These are phyloP conservation scores for Rosa persica DNA, from an alignment of 306 rosid genomes.

Conservation along the genomic window DNA sequence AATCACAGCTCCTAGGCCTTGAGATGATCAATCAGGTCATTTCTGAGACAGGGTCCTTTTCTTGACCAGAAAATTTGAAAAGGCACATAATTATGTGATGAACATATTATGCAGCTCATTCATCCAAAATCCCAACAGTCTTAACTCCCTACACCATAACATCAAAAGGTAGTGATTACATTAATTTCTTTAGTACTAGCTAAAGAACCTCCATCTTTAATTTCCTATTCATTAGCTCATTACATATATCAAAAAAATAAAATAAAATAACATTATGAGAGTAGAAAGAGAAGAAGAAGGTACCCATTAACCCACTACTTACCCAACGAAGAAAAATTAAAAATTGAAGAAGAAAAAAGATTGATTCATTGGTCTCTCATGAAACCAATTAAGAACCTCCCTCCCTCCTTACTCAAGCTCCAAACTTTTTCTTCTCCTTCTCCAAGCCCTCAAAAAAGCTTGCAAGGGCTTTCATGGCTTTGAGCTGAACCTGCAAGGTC, in stretches of 20 bases:
- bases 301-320: constrained; percentile 8
- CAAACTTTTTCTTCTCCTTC: constrained; percentile 64
- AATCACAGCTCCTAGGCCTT: not conserved
- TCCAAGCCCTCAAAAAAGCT: constrained; percentile 57
- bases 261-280: constrained; percentile 24
- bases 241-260: constrained; percentile 10
- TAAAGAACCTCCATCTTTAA: constrained; percentile 14
- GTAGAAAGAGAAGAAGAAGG: constrained; percentile 1
- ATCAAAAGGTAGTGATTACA: not conserved
- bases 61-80: not conserved
- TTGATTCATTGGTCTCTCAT: constrained; percentile 9
- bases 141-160: constrained; percentile 14
- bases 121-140: constrained; percentile 10
- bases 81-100: constrained; percentile 4
- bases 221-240: constrained; percentile 23
- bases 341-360: constrained; percentile 5
- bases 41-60: not conserved
- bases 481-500: constrained; percentile 68
- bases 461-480: constrained; percentile 65
- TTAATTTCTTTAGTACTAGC: constrained; percentile 9
- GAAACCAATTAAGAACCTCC: constrained; percentile 6
- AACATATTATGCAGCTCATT: constrained; percentile 3
- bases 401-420: constrained; percentile 38
- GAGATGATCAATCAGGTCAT: constrained; percentile 1
- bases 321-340: constrained; percentile 11